Evolutionary conservation across 306 rosid species (phyloP), one percentile per base, ranked within the genome.

Genomic region (Glycine tomentella): DNA sequence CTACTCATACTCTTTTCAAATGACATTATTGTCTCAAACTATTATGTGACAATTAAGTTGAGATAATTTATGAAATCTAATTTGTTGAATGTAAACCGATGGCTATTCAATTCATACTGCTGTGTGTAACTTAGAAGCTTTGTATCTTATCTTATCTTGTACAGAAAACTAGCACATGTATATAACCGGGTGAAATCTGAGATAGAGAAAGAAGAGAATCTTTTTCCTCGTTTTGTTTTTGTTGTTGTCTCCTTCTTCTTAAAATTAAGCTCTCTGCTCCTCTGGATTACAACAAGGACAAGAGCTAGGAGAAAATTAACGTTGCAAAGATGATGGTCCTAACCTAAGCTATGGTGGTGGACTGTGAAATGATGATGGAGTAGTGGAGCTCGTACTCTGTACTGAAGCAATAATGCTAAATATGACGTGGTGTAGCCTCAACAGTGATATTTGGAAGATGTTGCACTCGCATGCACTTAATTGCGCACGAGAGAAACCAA

Each of bases 311-410:
- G 55, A 78, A 42, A 17, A 34, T 3, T 10, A 68, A 46, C 6
- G 45, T 52, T 62, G 49, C 48, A 77, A 64, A 64, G 14, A 64
- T 77, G 70, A 64, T 77, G 70, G 76, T 79, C 82, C 76, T 64
- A 31, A 13, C 49, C 49, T 20, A 25, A 58, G 38, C 38, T 25
- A 59, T 59, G 50, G 4, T 36, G 40, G 31, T 78, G 82, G 61
- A 65, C 9, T 9, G 63, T n/a, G 52, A 70, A 79, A 69, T 46
- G 70, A 69, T 46, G 78, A 48, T 25, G 1, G 40, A 36, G 31
- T 51, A 59, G 49, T 62, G 74, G 74, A 63, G 20, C 9, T 40
- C 34, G 84, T 72, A 72, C 84, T 45, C n/a, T 61, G 58, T 40
- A 62, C 74, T 14, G 14, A 72, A 13, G 13, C 46, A 51, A 80